Evolutionary conservation across 805 yeast genomes (phyloP), one percentile per base, ranked within the genome.

Genomic region (Naumovozyma castellii): DNA sequence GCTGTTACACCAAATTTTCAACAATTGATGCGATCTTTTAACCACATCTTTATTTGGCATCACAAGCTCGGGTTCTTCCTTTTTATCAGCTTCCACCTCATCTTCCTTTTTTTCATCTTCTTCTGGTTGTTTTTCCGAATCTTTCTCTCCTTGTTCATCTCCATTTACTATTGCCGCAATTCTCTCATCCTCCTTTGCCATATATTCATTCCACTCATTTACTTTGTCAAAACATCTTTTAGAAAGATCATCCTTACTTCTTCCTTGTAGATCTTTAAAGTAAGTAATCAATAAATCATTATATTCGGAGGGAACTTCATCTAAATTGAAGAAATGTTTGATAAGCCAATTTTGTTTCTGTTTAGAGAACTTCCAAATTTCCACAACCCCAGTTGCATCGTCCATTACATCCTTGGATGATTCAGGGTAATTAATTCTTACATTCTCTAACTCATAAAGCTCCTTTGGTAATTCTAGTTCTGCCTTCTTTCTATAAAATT

Each of bases 321-420:
- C 54, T 3, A 43, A 31, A 20, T 46, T 47, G 18, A 57, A 51
- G 39, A 57, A 46, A 42, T 61, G 59, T 32, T 60, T 61, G 19
- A 60, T 41, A 20, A 61, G 41, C 66, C 66, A 61, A 32, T 56
- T 59, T 35, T 61, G 66, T 30, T 61, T 61, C 31, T 57, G 62
- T 36, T 61, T 61, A 27, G 63, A 57, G 36, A 60, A 61, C 37
- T 61, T 61, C 66, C 66, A 61, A 16, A 58, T 49, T 14, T 51
- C 56, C n/a, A 52, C 40, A 17, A 56, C 56, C 17, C 28, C 43
- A 17, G 45, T 38, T 10, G 43, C 47, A 6, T 37, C 44, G 8
- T 46, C 44, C 3, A 35, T 38, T 4, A 34, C 29, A n/a, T 22
- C n/a, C n/a, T 41, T 41, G 14, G 31, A 16, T 16, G 43, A 48